Evolutionary conservation across 106 monocot species (phyloP), one percentile per base, ranked within the genome.

Genomic region (Iris macrosiphon): DNA sequence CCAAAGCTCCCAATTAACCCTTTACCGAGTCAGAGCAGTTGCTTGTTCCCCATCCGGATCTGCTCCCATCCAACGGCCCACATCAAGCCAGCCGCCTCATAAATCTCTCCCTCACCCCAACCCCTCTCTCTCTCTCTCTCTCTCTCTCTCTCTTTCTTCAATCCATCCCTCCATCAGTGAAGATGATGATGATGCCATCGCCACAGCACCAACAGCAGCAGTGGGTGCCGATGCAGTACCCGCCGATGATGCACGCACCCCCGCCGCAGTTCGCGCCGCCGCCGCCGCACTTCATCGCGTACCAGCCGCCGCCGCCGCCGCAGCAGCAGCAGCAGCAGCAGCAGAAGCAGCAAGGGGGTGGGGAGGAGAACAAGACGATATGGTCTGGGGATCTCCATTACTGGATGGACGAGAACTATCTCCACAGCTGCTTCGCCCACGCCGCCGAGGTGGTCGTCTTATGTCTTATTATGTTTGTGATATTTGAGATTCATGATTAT

Each of bases 391-490:
- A 87, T 57, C 71, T 87, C 49, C 75, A 67, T 55, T 87, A 72
- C 46, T 87, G 81, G 87, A 87, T 87, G 87, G 87, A 87, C 49
- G 87, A 87, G 64, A 68, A 39, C 38, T 87, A 87, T 32, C 71
- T 87, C 31, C 78, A 78, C 33, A 62, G 58, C 65, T 82, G 78
- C 60, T 87, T 87, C 40, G 74, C 41, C 7, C 78, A 81, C 44
- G 82, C 81, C 24, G 81, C 81, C 27, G 81, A 87, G 81, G 87
- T 81, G n/a, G n/a, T n/a, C n/a, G n/a, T n/a, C n/a, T n/a, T n/a
- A n/a, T n/a, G n/a, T n/a, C n/a, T n/a, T n/a, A n/a, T n/a, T n/a
- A n/a, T n/a, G n/a, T n/a, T n/a, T n/a, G n/a, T n/a, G n/a, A n/a
- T n/a, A n/a, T n/a, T n/a, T n/a, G n/a, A n/a, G n/a, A n/a, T n/a